Conservation (phyloP, 2,329 filamentous ascomycete species). For the Basipetospora chlamydospora region DNA sequence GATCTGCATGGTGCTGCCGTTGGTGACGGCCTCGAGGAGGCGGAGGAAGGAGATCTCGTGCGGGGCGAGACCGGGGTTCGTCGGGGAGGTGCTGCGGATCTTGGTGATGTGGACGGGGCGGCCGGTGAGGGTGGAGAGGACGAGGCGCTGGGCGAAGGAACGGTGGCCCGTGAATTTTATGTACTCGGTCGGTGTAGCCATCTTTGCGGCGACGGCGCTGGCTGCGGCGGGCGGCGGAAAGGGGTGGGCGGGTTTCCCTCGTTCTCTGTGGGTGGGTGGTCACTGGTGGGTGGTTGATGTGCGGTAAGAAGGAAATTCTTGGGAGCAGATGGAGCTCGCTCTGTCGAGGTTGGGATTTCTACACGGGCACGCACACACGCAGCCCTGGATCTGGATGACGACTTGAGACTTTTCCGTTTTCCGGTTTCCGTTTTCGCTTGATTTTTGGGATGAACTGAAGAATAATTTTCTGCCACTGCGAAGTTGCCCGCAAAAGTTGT, state of each 20-base stretch:
- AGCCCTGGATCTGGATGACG: too few relatives aligned
- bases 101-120: conserved; percentile 81
- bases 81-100: conserved; percentile 76
- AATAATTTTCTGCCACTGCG: conserved; percentile 5
- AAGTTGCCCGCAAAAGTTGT: not conserved
- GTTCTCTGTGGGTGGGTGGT: too few relatives aligned
- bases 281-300: not conserved
- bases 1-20: conserved; percentile 88
- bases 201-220: too few relatives aligned
- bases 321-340: too few relatives aligned
- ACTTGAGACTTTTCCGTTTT: too few relatives aligned
- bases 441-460: conserved; percentile 3
- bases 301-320: too few relatives aligned
- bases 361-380: too few relatives aligned
- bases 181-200: conserved; percentile 31
- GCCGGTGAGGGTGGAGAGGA: conserved; percentile 83
- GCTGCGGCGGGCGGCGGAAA: too few relatives aligned
- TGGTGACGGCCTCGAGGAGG: conserved; percentile 86
- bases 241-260: too few relatives aligned
- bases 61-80: conserved; percentile 74
- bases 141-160: conserved; percentile 67
- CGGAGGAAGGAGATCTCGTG: conserved; percentile 94
- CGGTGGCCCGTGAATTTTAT: conserved; percentile 74
- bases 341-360: conserved; percentile 3
- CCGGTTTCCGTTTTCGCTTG: not conserved